Evolutionary conservation across 164 flowering plant species (phyloP).

Genomic region (Aristolochia californica): DNA sequence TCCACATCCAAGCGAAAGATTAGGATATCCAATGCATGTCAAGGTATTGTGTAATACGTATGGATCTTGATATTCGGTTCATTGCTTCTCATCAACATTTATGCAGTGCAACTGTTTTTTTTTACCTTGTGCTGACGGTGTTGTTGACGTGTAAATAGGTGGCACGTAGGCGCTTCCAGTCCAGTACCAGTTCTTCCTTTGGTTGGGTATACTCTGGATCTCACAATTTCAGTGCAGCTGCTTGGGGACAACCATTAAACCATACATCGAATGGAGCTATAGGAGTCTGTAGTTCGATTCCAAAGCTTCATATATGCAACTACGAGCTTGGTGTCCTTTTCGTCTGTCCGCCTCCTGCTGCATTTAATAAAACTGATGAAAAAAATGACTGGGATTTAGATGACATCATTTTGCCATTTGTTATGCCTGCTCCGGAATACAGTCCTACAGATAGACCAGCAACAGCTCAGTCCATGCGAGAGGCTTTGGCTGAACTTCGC

Average conservation of each 20-base stretch:
- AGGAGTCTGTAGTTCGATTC: slow-evolving; percentile 16
- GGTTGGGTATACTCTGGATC: slow-evolving; percentile 97
- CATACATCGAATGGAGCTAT: slow-evolving; percentile 12
- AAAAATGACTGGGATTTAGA: slow-evolving; percentile 29
- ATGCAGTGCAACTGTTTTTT: neutral
- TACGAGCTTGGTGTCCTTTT: slow-evolving; percentile 84
- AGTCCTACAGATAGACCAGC: slow-evolving; percentile 54
- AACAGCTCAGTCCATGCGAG: slow-evolving; percentile 63
- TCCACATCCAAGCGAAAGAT: slow-evolving; percentile 59
- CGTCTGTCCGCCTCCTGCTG: slow-evolving; percentile 47
- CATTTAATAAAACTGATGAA: neutral
- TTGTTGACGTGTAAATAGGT: slow-evolving; percentile 35
- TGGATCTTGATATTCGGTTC: neutral
- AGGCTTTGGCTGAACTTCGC: slow-evolving; percentile 34
- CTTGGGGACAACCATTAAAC: slow-evolving; percentile 65
- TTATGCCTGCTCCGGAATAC: slow-evolving; percentile 74
- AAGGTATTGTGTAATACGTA: slow-evolving; percentile 35
- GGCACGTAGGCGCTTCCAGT: slow-evolving; percentile 65
- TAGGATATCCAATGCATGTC: slow-evolving; percentile 74
- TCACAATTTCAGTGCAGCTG: slow-evolving; percentile 91
- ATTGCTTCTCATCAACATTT: neutral
- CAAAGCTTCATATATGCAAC: slow-evolving; percentile 61
- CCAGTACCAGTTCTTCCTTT: slow-evolving; percentile 35
- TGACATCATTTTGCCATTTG: slow-evolving; percentile 63
- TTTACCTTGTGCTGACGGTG: neutral